These are phyloP conservation scores for Sordariomycetes sp. DNA, from an alignment of 2,329 filamentous ascomycete species.

Conservation along the genomic window DNA sequence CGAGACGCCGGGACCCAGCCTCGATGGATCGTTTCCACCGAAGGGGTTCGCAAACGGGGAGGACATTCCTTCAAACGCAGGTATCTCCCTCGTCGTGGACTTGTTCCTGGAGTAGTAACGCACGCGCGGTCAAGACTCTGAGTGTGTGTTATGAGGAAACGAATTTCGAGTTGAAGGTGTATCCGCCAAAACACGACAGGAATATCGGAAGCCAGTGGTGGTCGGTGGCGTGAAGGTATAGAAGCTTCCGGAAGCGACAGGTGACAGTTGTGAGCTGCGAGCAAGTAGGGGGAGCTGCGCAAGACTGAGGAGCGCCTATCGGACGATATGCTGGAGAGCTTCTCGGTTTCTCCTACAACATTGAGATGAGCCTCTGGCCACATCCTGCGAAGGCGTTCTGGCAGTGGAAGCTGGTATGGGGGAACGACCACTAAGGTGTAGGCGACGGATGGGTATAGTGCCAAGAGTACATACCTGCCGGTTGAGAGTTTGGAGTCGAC, in stretches of 20 bases:
- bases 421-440: not conserved
- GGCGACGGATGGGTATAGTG: not conserved
- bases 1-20: slow-evolving; percentile 17
- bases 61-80: slow-evolving; percentile 32
- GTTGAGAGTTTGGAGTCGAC: not conserved
- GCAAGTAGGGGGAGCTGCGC: not conserved
- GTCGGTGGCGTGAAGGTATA: slow-evolving; percentile 6
- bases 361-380: slow-evolving; percentile 45
- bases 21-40: slow-evolving; percentile 36
- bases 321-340: slow-evolving; percentile 12
- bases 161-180: not conserved
- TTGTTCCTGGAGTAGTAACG: not conserved
- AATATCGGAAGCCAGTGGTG: slow-evolving; percentile 4
- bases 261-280: slow-evolving; percentile 39
- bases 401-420: not conserved
- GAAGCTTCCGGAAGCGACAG: slow-evolving; percentile 32
- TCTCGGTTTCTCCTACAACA: slow-evolving; percentile 53
- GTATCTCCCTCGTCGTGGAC: not conserved
- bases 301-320: not conserved
- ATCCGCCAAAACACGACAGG: slow-evolving; percentile 6
- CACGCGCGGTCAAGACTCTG: not conserved
- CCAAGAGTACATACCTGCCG: not conserved
- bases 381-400: slow-evolving; percentile 12
- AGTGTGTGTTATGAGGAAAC: not conserved
- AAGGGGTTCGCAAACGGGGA: slow-evolving; percentile 72